Evolutionary conservation across 768 basidiomycete species (phyloP).

Genomic region (Suillus bovinus): DNA sequence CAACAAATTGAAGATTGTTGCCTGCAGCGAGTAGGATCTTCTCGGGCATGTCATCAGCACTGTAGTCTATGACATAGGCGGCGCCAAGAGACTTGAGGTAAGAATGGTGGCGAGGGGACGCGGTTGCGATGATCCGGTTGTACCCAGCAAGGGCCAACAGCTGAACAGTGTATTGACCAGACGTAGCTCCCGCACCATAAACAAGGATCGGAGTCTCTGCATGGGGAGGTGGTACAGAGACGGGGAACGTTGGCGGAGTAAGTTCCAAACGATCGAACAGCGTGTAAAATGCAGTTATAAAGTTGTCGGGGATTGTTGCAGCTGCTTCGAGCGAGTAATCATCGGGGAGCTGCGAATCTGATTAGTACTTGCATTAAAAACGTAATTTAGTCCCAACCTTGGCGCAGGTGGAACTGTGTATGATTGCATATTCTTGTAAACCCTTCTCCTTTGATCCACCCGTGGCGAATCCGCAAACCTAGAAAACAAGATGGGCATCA

Average conservation of each 20-base stretch:
- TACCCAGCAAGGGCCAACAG: constrained; percentile 45
- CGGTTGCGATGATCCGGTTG: constrained; percentile 43
- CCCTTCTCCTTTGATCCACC: constrained; percentile 29
- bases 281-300: constrained; percentile 42
- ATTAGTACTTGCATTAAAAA: not conserved
- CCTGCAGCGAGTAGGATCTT: constrained; percentile 36
- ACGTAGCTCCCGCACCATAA: constrained; percentile 45
- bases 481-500: constrained; percentile 7
- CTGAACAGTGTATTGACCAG: constrained; percentile 40
- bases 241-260: constrained; percentile 34
- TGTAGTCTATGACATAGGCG: constrained; percentile 42
- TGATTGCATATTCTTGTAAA: constrained; percentile 39
- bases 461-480: constrained; percentile 32
- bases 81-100: constrained; percentile 44
- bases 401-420: constrained; percentile 31
- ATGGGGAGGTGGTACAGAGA: constrained; percentile 28
- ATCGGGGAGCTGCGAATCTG: constrained; percentile 40
- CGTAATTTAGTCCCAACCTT: constrained; percentile 33
- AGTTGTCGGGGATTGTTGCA: constrained; percentile 43
- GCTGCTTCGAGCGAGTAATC: constrained; percentile 38
- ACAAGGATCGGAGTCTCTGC: constrained; percentile 40
- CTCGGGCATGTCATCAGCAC: constrained; percentile 34
- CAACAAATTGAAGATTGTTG: constrained; percentile 31
- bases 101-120: constrained; percentile 40
- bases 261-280: constrained; percentile 40